Percentiles rank a stretch among this genome's conserved stretches.
Evolutionary conservation across 305 asterid genomes (phyloP).

Genomic region (Rubia occidens): DNA sequence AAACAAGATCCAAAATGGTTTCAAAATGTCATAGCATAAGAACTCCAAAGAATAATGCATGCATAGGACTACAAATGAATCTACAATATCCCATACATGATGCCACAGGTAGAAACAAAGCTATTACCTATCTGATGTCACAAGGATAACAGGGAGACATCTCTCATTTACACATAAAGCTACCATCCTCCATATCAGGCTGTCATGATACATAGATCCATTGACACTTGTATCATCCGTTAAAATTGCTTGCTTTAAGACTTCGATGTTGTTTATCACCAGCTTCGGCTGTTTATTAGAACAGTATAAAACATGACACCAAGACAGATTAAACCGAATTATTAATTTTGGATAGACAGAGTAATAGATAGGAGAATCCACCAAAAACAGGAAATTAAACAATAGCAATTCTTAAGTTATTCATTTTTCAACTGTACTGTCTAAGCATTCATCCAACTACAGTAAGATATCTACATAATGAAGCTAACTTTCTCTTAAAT

Average conservation of each 20-base stretch:
- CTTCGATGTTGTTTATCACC: conserved; percentile 89
- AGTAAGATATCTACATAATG: not conserved
- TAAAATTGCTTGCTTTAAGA: conserved; percentile 60
- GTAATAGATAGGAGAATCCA: conserved; percentile 7
- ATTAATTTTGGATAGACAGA: not conserved
- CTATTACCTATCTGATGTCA: conserved; percentile 80
- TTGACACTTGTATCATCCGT: conserved; percentile 55
- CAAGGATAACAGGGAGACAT: conserved; percentile 66
- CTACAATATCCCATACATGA: not conserved
- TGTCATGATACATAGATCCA: conserved; percentile 87
- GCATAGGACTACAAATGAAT: not conserved
- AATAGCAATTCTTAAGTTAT: not conserved
- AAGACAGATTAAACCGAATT: not conserved
- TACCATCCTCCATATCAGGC: conserved; percentile 80
- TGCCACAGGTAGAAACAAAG: conserved; percentile 6
- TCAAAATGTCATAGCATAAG: not conserved
- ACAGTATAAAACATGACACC: conserved; percentile 24
- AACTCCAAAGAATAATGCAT: not conserved
- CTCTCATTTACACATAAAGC: conserved; percentile 88
- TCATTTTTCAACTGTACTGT: not conserved
- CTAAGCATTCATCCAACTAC: not conserved
- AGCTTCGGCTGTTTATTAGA: conserved; percentile 71
- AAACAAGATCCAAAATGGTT: not conserved
- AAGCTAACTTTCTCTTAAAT: not conserved
- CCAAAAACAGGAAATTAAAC: conserved; percentile 5